Conservation (phyloP, 2,329 filamentous ascomycete species). For the Cladosporium sphaerospermum region DNA sequence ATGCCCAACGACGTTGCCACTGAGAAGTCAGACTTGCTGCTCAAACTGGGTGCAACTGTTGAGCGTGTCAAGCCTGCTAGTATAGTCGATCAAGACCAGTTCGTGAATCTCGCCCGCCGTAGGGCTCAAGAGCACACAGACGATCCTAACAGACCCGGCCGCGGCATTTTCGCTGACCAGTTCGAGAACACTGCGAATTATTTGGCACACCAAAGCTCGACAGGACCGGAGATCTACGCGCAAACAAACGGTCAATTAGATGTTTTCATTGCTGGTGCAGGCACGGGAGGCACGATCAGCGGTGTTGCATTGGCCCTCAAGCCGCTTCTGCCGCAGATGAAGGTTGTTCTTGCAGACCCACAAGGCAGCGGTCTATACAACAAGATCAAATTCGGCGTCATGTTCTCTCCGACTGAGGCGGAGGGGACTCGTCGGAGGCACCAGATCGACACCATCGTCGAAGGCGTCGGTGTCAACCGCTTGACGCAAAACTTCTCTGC, state of each 20-base stretch:
- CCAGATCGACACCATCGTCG: slow-evolving; percentile 93
- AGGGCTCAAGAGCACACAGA: slow-evolving; percentile 69
- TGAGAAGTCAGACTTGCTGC: slow-evolving; percentile 84
- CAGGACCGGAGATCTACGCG: slow-evolving; percentile 80
- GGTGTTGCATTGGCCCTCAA: slow-evolving; percentile 83
- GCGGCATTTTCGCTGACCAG: slow-evolving; percentile 91
- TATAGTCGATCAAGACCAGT: slow-evolving; percentile 89
- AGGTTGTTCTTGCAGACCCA: slow-evolving; percentile 82
- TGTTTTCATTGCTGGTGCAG: slow-evolving; percentile 88
- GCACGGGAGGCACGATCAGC: slow-evolving; percentile 88
- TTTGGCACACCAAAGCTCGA: slow-evolving; percentile 71
- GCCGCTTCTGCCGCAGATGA: slow-evolving; percentile 56
- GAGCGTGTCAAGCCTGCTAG: slow-evolving; percentile 85
- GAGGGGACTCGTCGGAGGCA: slow-evolving; percentile 84
- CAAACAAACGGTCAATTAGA: slow-evolving; percentile 72
- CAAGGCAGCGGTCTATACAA: slow-evolving; percentile 93
- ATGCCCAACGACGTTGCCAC: slow-evolving; percentile 88
- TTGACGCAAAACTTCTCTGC: slow-evolving; percentile 91
- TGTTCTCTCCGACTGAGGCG: slow-evolving; percentile 83
- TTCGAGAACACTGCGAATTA: slow-evolving; percentile 91
- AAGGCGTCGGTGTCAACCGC: slow-evolving; percentile 91
- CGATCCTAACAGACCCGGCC: slow-evolving; percentile 52
- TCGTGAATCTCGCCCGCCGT: slow-evolving; percentile 81
- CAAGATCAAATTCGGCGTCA: slow-evolving; percentile 84
- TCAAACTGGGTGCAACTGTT: slow-evolving; percentile 85